Evolutionary conservation across 2,329 filamentous ascomycete species (phyloP).

Genomic region (Scytalidium sp.): DNA sequence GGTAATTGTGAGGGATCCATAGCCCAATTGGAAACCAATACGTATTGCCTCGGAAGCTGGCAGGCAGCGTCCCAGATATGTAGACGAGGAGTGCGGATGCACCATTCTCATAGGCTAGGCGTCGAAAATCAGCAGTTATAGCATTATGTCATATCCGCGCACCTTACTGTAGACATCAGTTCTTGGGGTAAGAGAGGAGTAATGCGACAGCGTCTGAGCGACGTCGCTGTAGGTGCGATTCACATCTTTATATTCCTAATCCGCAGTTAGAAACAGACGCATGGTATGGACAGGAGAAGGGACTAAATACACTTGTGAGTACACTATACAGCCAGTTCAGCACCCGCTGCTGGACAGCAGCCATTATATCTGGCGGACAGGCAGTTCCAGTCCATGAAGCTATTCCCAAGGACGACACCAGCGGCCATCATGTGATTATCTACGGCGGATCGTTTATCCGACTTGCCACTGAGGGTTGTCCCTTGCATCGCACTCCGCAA

Average conservation of each 20-base stretch:
- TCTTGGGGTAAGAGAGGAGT: slow-evolving; percentile 75
- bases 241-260: slow-evolving; percentile 87
- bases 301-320: slow-evolving; percentile 63
- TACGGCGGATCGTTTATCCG: neutral
- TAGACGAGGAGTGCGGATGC: slow-evolving; percentile 81
- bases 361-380: slow-evolving; percentile 22
- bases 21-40: slow-evolving; percentile 90
- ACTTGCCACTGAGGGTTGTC: neutral
- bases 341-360: slow-evolving; percentile 80
- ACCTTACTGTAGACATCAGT: slow-evolving; percentile 91
- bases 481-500: slow-evolving; percentile 1
- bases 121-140: neutral
- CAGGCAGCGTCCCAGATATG: slow-evolving; percentile 85
- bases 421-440: slow-evolving; percentile 10
- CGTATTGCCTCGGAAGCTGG: slow-evolving; percentile 80
- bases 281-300: neutral
- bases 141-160: neutral
- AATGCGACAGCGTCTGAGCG: slow-evolving; percentile 75
- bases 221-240: slow-evolving; percentile 92
- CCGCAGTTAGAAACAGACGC: slow-evolving; percentile 7
- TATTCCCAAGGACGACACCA: slow-evolving; percentile 11
- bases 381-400: slow-evolving; percentile 16
- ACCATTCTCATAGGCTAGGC: slow-evolving; percentile 86
- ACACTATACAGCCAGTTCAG: slow-evolving; percentile 96
- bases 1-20: slow-evolving; percentile 93